Evolutionary conservation across 2,329 filamentous ascomycete genomes (phyloP).

Genomic region (Emmonsiellopsis sp.): DNA sequence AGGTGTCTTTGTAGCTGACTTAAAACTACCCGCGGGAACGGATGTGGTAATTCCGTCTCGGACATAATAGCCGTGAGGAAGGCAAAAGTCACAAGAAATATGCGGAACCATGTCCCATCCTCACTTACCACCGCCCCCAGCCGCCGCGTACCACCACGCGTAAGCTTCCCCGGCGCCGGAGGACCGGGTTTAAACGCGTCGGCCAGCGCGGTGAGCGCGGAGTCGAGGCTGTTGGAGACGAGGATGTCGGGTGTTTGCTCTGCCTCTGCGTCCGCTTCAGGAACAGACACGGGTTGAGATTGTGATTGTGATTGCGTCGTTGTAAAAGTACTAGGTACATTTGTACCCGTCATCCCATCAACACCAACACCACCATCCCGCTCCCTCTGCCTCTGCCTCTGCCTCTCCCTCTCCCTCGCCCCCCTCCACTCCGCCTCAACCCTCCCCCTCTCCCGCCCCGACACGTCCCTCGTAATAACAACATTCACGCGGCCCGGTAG

Average conservation of each 20-base stretch:
- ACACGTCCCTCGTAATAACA: conserved; percentile 53
- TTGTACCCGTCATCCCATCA: too few species aligned
- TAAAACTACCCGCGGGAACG: too few species aligned
- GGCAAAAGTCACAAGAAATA: too few species aligned
- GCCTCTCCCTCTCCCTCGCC: conserved; percentile 18
- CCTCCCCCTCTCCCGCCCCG: conserved; percentile 19
- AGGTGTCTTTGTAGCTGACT: too few species aligned
- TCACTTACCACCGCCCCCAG: conserved; percentile 52
- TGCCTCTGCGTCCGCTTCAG: conserved; percentile 8
- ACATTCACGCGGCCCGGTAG: conserved; percentile 73
- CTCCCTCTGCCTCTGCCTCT: conserved; percentile 9
- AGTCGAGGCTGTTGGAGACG: conserved; percentile 49
- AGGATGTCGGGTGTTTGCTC: conserved; percentile 31
- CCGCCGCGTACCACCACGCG: conserved; percentile 11
- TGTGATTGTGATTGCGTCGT: neutral
- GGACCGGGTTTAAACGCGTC: conserved; percentile 7
- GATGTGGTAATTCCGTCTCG: too few species aligned
- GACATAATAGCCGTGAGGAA: too few species aligned
- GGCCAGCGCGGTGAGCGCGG: conserved; percentile 41
- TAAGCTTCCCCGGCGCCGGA: neutral
- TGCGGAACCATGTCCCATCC: too few species aligned
- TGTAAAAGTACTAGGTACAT: neutral
- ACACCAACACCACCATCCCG: neutral
- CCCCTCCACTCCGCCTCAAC: conserved; percentile 27
- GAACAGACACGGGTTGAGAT: neutral